These are phyloP conservation scores for Tuber magnatum DNA, from an alignment of 495 filamentous ascomycete genomes.

Conservation along the genomic window DNA sequence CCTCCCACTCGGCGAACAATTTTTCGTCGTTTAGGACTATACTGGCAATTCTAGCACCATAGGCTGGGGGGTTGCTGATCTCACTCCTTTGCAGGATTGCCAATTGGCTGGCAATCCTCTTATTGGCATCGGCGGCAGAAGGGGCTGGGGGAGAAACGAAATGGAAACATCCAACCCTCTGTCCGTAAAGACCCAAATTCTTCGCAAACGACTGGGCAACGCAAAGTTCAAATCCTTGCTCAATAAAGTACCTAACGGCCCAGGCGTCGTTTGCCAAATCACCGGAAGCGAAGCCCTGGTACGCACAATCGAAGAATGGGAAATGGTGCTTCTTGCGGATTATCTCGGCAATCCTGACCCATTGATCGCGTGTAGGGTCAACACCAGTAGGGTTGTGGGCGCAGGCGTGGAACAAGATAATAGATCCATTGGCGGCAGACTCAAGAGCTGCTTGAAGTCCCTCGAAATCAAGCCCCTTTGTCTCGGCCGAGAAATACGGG, in stretches of 20 bases:
- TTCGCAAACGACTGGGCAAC: slow-evolving; percentile 96
- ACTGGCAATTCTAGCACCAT: slow-evolving; percentile 82
- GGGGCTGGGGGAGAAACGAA: slow-evolving; percentile 69
- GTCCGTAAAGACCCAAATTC: slow-evolving; percentile 97
- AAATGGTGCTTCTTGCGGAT: slow-evolving; percentile 74
- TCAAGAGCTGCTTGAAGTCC: slow-evolving; percentile 68
- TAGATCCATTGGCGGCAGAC: slow-evolving; percentile 63
- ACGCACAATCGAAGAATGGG: slow-evolving; percentile 97
- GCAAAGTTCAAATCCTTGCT: slow-evolving; percentile 90
- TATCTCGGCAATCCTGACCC: slow-evolving; percentile 75
- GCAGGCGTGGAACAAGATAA: slow-evolving; percentile 92
- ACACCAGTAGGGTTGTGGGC: slow-evolving; percentile 98
- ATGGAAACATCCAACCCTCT: slow-evolving; percentile 95
- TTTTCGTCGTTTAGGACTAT: slow-evolving; percentile 70
- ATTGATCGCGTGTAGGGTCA: slow-evolving; percentile 88
- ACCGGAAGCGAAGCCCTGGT: slow-evolving; percentile 96
- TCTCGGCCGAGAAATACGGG: slow-evolving; percentile 83
- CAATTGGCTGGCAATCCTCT: slow-evolving; percentile 73
- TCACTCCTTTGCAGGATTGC: slow-evolving; percentile 93
- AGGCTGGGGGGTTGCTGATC: slow-evolving; percentile 92
- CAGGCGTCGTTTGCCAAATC: slow-evolving; percentile 76
- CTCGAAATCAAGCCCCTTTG: slow-evolving; percentile 82
- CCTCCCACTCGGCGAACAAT: slow-evolving; percentile 91
- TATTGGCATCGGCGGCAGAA: slow-evolving; percentile 56
- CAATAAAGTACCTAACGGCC: slow-evolving; percentile 87